These are phyloP conservation scores for Metschnikowia matae DNA, from an alignment of 805 yeast species.

Conservation along the genomic window DNA sequence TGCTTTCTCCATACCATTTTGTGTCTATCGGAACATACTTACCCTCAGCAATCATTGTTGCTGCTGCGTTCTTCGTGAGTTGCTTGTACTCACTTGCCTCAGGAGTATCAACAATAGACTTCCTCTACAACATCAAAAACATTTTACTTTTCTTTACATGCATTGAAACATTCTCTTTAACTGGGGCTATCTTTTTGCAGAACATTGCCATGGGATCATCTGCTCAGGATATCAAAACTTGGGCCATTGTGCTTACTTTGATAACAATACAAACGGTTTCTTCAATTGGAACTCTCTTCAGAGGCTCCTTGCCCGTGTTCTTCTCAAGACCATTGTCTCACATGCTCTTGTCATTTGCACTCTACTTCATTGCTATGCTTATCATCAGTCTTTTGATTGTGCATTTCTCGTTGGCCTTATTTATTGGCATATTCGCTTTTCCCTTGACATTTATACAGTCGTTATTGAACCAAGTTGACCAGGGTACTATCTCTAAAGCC, in stretches of 20 bases:
- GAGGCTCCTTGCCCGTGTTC: conserved; percentile 4
- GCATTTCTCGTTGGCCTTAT: conserved; percentile 77
- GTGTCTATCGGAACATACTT: conserved; percentile 92
- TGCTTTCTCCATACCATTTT: conserved; percentile 72
- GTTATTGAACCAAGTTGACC: conserved; percentile 17
- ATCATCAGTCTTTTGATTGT: conserved; percentile 72
- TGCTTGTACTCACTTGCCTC: conserved; percentile 56
- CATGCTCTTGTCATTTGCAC: conserved; percentile 45
- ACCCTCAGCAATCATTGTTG: conserved; percentile 75
- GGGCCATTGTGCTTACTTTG: neutral
- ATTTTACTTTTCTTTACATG: conserved; percentile 26
- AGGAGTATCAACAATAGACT: conserved; percentile 24
- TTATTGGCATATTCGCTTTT: conserved; percentile 64
- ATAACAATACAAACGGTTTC: conserved; percentile 5
- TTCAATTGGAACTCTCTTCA: conserved; percentile 1
- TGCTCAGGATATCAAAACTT: neutral
- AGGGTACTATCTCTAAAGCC: conserved; percentile 2
- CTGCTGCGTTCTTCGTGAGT: conserved; percentile 65
- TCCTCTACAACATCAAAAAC: conserved; percentile 21
- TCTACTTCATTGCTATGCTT: conserved; percentile 55
- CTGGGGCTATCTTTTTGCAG: conserved; percentile 26
- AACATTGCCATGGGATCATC: conserved; percentile 12
- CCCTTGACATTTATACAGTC: conserved; percentile 66
- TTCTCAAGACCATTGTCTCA: conserved; percentile 23
- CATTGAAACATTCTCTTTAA: conserved; percentile 24